phyloP scores from a whole-genome alignment of 148 eudicot species.

The Agrostemma githago region DNA sequence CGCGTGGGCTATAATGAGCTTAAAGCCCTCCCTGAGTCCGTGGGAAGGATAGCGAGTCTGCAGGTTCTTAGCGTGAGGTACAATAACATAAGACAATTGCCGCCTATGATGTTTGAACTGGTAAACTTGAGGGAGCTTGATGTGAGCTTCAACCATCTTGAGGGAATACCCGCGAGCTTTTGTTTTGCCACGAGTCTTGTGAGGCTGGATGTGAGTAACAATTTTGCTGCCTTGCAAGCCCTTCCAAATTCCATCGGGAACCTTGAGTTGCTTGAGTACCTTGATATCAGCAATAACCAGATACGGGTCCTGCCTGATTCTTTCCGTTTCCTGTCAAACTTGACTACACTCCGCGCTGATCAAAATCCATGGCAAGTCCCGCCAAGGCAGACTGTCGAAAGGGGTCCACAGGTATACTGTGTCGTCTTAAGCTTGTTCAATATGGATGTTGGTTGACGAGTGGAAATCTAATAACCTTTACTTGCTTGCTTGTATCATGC shows the following conservation, averaged over 20 bases:
- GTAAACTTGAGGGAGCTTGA: constrained; percentile 63
- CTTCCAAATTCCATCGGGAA: constrained; percentile 86
- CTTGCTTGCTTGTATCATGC: constrained; percentile 4
- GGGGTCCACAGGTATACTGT: constrained; percentile 67
- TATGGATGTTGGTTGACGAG: neutral
- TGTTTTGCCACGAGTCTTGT: constrained; percentile 73
- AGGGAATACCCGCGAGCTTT: constrained; percentile 67
- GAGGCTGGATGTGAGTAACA: constrained; percentile 67
- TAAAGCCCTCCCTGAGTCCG: constrained; percentile 84
- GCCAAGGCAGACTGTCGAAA: constrained; percentile 49
- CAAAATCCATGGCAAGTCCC: constrained; percentile 83
- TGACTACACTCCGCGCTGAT: constrained; percentile 44
- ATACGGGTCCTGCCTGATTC: constrained; percentile 75
- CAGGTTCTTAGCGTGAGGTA: constrained; percentile 63
- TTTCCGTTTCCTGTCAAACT: constrained; percentile 45
- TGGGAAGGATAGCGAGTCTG: constrained; percentile 57
- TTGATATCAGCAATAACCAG: constrained; percentile 76
- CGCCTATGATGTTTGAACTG: constrained; percentile 62
- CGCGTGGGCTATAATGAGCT: constrained; percentile 66
- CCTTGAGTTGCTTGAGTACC: constrained; percentile 72
- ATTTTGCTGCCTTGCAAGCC: constrained; percentile 65
- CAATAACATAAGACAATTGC: constrained; percentile 64
- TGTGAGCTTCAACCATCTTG: constrained; percentile 81
- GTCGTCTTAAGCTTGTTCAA: neutral
- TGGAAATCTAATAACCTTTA: neutral